Base-by-base conservation (phyloP, 306 rosid species). In the Inga leiocalycina region DNA sequence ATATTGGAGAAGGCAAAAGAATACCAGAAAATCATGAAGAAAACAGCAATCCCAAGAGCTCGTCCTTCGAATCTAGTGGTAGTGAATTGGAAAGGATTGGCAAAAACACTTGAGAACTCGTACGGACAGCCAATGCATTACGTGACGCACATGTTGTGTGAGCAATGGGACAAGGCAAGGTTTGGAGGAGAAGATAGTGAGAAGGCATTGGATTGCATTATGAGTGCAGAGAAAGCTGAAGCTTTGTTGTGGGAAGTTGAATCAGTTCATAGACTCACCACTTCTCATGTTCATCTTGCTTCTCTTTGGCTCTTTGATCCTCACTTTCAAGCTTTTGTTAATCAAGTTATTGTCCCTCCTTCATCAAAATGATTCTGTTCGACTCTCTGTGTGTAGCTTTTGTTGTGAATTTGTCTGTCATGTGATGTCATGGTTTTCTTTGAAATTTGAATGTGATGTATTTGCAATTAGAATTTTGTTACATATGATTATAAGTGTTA, bases 111-210 rank as follows among this genome's bases (percentile, higher is more conserved):
- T 75, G 75, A 78, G 82, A 32, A 19, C 10, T 12, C 78, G 76
- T 82, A 80, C 16, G 76, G 82, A 0, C 88, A 89, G 39, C 86
- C 87, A 52, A 7, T 86, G 35, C 92, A 86, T 30, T 89, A 89
- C 59, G 71, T 80, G 1, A 89, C 92, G 22, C 67, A 49, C 22
- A 77, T 35, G 74, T 80, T 86, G 27, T 79, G 82, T 10, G 82
- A 82, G 77, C 75, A 82, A 64, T 89, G 91, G 91, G 91, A 89
- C n/a, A 12, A 22, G 43, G 61, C 87, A 5, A 86, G 88, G 45
- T 65, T 71, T 51, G 88, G 88, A 8, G 57, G 72, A 19, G 65
- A 61, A 17, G 83, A 86, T 16, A 83, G 43, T 20, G 79, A 32
- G n/a, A 84, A 67, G 71, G 78, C 87, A 27, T 17, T 86, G 81